Evolutionary conservation across 139 green algal species (phyloP).

Genomic region (Raphidocelis subcapitata): DNA sequence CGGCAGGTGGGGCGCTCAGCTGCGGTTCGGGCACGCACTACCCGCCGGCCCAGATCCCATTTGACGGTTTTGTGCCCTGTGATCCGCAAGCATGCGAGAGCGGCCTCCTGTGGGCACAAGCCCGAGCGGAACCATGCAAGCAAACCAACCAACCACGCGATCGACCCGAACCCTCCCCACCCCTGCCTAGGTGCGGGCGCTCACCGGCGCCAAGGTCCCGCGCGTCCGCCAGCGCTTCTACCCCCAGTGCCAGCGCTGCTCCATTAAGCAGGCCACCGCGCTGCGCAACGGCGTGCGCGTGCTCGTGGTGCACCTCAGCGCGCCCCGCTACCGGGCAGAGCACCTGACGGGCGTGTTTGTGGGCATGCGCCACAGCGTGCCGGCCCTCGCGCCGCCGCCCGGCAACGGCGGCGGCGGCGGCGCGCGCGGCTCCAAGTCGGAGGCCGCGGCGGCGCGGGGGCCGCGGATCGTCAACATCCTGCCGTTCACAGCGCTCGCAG

Average conservation of each 20-base stretch:
- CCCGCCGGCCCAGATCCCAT: too few species aligned
- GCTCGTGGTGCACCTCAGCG: conserved; percentile 56
- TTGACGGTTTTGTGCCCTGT: too few species aligned
- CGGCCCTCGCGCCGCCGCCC: not conserved
- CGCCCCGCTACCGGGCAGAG: conserved; percentile 33
- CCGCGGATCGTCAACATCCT: too few species aligned
- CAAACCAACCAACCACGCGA: too few species aligned
- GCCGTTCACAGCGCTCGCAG: too few species aligned
- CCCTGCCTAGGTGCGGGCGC: not conserved
- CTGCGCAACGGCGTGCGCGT: conserved; percentile 37
- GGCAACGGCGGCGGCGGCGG: not conserved
- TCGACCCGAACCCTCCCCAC: too few species aligned
- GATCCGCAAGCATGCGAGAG: too few species aligned
- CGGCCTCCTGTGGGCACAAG: too few species aligned
- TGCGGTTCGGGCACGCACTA: too few species aligned
- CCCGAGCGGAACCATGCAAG: too few species aligned
- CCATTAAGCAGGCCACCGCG: conserved; percentile 51
- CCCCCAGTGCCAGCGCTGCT: conserved; percentile 65
- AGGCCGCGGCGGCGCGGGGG: too few species aligned
- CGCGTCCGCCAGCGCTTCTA: conserved; percentile 43
- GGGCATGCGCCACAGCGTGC: conserved; percentile 47
- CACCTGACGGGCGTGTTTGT: conserved; percentile 49
- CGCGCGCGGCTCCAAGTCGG: too few species aligned
- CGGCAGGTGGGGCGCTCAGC: conserved; percentile 18
- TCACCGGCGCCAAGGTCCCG: not conserved